phyloP scores from a whole-genome alignment of 2,329 filamentous ascomycete species.

The Aspergillus bombycis region DNA sequence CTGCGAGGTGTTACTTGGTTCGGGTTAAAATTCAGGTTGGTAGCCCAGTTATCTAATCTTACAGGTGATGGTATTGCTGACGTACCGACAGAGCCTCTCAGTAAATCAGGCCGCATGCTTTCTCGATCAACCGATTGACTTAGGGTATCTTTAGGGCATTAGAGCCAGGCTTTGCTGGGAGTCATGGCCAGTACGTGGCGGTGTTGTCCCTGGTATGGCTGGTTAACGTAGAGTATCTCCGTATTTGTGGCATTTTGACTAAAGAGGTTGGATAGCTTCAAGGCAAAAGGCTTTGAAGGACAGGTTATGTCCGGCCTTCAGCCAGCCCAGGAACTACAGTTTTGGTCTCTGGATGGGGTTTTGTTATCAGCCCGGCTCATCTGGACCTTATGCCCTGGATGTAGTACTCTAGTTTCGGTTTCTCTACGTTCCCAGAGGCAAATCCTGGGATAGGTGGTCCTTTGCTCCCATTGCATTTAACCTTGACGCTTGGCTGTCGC shows the following conservation, averaged over 20 bases:
- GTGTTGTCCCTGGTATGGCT: too few relatives aligned
- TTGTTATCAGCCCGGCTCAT: too few relatives aligned
- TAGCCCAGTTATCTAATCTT: not conserved
- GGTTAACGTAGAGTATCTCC: not conserved
- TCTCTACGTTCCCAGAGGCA: too few relatives aligned
- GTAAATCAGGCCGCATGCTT: not conserved
- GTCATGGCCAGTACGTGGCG: too few relatives aligned
- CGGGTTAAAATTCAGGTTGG: not conserved
- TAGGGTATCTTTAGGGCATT: not conserved
- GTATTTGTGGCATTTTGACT: not conserved
- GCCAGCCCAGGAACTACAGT: not conserved
- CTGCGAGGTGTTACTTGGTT: not conserved
- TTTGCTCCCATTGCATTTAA: not conserved
- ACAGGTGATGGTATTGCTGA: not conserved
- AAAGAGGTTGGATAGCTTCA: not conserved
- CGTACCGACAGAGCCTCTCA: not conserved
- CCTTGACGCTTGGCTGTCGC: not conserved
- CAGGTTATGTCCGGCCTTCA: not conserved
- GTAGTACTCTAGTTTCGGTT: too few relatives aligned
- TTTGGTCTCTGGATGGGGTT: not conserved
- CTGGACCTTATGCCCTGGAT: too few relatives aligned
- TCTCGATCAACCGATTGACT: not conserved
- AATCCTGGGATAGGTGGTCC: not conserved
- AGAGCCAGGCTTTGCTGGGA: too few relatives aligned
- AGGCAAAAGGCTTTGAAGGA: not conserved